Base-by-base conservation (phyloP, 768 basidiomycete species). In the Dioszegia crocea region DNA sequence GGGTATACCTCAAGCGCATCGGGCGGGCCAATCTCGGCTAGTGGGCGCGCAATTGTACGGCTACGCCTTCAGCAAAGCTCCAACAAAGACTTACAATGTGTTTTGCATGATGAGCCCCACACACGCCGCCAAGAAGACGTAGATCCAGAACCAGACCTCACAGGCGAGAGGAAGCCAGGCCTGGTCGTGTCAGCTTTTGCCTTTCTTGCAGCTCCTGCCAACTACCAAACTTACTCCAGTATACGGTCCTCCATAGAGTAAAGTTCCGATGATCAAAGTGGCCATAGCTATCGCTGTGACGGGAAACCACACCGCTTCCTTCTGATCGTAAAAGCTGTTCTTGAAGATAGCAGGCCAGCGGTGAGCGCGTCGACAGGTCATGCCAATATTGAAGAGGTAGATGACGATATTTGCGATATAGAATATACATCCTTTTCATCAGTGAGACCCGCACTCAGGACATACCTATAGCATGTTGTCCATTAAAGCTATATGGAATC, bases 1-100 rank as follows among this genome's bases (percentile, higher is more conserved):
- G 62, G 62, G 43, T 59, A 63, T 19, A 55, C 26, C 26, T 63
- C 62, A 0, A 63, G 48, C 6, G 57, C 57, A 33, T 63, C 62
- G 8, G 44, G 43, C 0, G 62, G 57, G 29, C 38, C 56, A 16
- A 57, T 54, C 31, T 60, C 53, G 17, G 31, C 5, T 30, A 64
- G 56, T 2, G 31, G 21, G 0, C 58, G 55, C 14, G 55, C 49
- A 3, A 60, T 38, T 3, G 43, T 50, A 4, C 59, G 59, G 3
- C 59, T 64, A 33, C 2, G n/a, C 2, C 24, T 6, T 27, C 31
- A 30, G 45, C 17, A 27, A 21, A 9, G 19, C n/a, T 2, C 12
- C 17, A 8, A 19, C 10, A n/a, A 38, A 12, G 9, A 59, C 57
- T 41, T 31, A 63, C 62, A 63, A 40, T 1, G 57, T 63, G 26